A percentile compares a stretch with the other conserved stretches of the same genome.
These are phyloP conservation scores for Luffa acutangula DNA, from an alignment of 306 rosid species.

Conservation along the genomic window DNA sequence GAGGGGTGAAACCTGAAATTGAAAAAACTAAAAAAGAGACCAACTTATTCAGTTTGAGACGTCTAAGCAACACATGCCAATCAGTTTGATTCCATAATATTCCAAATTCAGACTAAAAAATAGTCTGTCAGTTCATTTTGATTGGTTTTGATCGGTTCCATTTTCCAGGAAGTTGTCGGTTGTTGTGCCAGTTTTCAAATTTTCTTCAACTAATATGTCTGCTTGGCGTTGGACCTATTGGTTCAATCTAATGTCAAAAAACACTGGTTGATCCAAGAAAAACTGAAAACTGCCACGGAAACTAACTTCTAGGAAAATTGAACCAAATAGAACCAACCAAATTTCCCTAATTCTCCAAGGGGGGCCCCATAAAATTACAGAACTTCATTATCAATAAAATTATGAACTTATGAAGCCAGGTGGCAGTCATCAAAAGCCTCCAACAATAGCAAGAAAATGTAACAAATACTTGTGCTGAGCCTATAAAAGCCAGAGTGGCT, in stretches of 20 bases:
- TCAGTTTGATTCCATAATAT: background rate
- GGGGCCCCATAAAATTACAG: background rate
- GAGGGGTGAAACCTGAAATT: background rate
- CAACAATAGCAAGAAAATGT: background rate
- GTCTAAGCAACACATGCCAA: background rate
- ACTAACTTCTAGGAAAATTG: background rate
- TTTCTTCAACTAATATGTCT: background rate
- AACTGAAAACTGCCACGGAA: background rate
- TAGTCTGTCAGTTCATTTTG: background rate
- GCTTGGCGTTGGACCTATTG: background rate
- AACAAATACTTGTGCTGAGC: background rate
- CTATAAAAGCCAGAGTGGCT: background rate
- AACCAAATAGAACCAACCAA: background rate
- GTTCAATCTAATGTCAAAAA: background rate
- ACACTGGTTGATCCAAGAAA: background rate
- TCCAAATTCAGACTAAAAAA: background rate
- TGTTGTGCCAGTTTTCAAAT: background rate
- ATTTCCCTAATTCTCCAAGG: background rate
- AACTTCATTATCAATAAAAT: background rate
- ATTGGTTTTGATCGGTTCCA: background rate
- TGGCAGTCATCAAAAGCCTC: background rate
- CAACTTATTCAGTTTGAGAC: background rate
- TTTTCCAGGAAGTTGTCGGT: background rate
- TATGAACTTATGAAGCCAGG: background rate
- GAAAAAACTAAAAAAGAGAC: background rate